Base-by-base conservation (phyloP, 768 basidiomycete species). In the Psilocybe subaeruginosa region DNA sequence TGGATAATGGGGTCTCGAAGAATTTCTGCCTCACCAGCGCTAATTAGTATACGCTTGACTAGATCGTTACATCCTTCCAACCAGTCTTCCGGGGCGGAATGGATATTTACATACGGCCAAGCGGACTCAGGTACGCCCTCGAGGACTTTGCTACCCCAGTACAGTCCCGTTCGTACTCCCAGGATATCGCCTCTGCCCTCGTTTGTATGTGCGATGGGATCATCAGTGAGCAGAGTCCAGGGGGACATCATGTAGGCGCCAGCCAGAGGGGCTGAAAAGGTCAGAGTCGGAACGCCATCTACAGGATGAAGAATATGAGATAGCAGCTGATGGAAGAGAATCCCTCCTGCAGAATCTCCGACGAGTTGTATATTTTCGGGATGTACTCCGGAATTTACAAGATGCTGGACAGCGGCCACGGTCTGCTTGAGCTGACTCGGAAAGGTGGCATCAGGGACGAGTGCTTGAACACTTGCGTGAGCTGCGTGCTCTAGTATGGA, bases 271-370 rank as follows among this genome's bases (percentile, higher is more conserved):
- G 39, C 5, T 7, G 7, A 17, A 29, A 56, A 29, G 23, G 23
- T 56, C 41, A 56, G n/a, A 2, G 27, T 14, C 2, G 29, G 54
- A 16, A 46, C 52, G 3, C 52, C 55, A 19, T 63, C 45, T 16
- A 70, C 64, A 4, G 75, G 75, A 56, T 73, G 74, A 3, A 76
- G 71, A 14, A 72, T 65, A 55, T 74, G 71, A 0, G 72, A 71
- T 16, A 76, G 43, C 39, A 74, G 52, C 56, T 71, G 66, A 16
- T 73, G 61, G 8, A 69, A 62, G 46, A 77, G 70, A 54, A 73
- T 70, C 2, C 60, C 75, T 11, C 75, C 75, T 8, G 76, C 76
- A 6, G 76, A 77, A 43, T 77, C 76, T 3, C 74, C 73, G 1
- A 68, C 66, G 2, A 77, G 45, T 49, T 72, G 66, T 27, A 77